Base-by-base conservation (phyloP, 768 basidiomycete species). In the Amanita molliuscula region DNA sequence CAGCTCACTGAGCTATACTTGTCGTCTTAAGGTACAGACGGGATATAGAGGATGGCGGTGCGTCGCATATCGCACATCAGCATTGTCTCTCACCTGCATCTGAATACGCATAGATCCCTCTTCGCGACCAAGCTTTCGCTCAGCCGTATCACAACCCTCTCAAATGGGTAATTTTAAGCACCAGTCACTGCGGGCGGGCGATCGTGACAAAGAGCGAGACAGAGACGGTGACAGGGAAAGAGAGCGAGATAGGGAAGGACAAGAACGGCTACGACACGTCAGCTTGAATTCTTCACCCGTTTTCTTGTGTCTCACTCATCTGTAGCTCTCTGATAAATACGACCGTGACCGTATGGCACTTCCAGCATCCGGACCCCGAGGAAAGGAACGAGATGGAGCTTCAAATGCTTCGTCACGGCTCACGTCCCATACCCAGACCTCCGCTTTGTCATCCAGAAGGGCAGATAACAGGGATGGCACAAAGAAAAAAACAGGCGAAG, bases 151-250 rank as follows among this genome's bases (percentile, higher is more conserved):
- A 21, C 88, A 92, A 58, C 86, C 88, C 23, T 88, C 89, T 31
- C 88, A 91, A 67, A 92, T 92, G 89, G 89, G 89, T 43, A 90
- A 89, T 61, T 92, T 92, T 65, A 87, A 88, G 61, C 89, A 91
- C 59, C 89, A 92, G 56, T 88, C 88, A 9, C 66, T 84, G 57
- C 84, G 87, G 47, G 70, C 77, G 13, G 72, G 68, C 37, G 74
- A 75, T 53, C 63, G 68, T 40, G 74, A 76, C 48, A 68, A 74
- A 44, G 78, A 75, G 48, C 63, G 76, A 20, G 76, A 68, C 37
- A 56, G 62, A 53, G 67, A 79, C 20, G 61, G 63, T 6, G 82
- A 75, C 48, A 72, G 73, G 35, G 76, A 77, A 50, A 67, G 76
- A 20, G 78, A 81, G 59, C 69, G 38, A 21, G 83, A 87, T 56